Percentiles rank a stretch among this genome's conserved stretches.
Evolutionary conservation across 2,329 filamentous ascomycete species (phyloP).

Genomic region (Phialocephala subalpina): DNA sequence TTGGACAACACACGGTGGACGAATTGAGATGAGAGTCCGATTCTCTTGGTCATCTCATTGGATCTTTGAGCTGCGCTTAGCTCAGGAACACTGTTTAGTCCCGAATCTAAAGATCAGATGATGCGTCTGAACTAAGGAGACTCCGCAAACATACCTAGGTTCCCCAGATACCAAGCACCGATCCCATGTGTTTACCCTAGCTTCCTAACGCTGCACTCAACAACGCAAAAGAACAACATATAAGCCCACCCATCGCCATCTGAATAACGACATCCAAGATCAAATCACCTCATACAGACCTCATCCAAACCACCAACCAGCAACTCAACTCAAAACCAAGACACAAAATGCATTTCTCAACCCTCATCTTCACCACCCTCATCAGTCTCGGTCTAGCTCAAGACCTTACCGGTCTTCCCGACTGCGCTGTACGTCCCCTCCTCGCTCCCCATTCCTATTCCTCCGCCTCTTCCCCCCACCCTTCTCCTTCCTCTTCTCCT

Average conservation of each 20-base stretch:
- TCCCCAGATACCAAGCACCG: neutral
- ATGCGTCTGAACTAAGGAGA: neutral
- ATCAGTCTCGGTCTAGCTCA: conserved; percentile 44
- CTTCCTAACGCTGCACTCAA: too few species aligned
- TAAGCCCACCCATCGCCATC: neutral
- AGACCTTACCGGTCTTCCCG: conserved; percentile 46
- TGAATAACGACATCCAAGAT: neutral
- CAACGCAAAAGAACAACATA: too few species aligned
- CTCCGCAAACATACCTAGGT: neutral
- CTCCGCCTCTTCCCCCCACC: conserved; percentile 17
- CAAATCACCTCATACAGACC: neutral
- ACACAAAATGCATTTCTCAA: conserved; percentile 33
- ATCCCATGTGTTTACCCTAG: neutral
- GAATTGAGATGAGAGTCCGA: too few species aligned
- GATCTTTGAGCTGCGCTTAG: neutral
- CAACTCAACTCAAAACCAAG: neutral
- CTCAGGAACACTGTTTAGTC: neutral
- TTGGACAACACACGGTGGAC: too few species aligned
- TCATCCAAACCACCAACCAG: neutral
- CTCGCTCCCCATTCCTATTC: too few species aligned
- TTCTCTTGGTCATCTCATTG: neutral
- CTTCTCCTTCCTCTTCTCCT: neutral
- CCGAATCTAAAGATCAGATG: neutral
- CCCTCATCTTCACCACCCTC: conserved; percentile 35
- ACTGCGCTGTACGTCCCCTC: conserved; percentile 46